Evolutionary conservation across 2,329 filamentous ascomycete species (phyloP), one percentile per base, ranked within the genome.

Genomic region (Penicillium concentricum): DNA sequence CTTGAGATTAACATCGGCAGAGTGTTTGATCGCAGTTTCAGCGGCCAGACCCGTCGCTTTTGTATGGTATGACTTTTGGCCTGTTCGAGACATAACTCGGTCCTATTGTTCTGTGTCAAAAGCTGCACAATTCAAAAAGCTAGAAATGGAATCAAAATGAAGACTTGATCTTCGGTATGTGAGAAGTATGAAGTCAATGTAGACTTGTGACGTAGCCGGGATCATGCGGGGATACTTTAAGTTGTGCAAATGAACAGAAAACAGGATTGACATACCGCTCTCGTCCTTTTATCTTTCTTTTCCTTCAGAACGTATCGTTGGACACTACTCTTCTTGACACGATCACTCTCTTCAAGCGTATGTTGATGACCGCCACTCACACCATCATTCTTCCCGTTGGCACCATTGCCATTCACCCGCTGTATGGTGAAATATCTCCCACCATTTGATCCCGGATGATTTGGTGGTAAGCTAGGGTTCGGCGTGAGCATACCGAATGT

Each of bases 291-390:
- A 39, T 87, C 86, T 71, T 85, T 89, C 50, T 86, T 84, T 64
- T 82, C 81, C 69, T 86, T 86, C 45, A 87, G 75, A 53, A 89
- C 67, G 72, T 81, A 83, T 62, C 90, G 79, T 69, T 89, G 81
- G 6, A 92, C 87, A 61, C 86, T 91, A 61, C 89, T 92, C 78
- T 90, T 92, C 77, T 92, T 92, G 35, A 92, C 87, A 59, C 86
- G 83, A 69, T 92, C 90, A 66, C 88, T 92, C 65, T 87, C 87
- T 53, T 84, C 84, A 8, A 93, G 74, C 0, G 82, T 83, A 72
- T 92, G 90, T 64, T 87, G 87, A 70, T 93, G 90, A n/a, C 86
- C 85, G 9, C 88, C 87, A 20, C 84, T 81, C 43, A 88, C 81
- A 7, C 86, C 87, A 62, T 90, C 87, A 22, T 84, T 83, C 70